Evolutionary conservation across 2,329 filamentous ascomycete species (phyloP).

Genomic region (Aspergillus sp.): DNA sequence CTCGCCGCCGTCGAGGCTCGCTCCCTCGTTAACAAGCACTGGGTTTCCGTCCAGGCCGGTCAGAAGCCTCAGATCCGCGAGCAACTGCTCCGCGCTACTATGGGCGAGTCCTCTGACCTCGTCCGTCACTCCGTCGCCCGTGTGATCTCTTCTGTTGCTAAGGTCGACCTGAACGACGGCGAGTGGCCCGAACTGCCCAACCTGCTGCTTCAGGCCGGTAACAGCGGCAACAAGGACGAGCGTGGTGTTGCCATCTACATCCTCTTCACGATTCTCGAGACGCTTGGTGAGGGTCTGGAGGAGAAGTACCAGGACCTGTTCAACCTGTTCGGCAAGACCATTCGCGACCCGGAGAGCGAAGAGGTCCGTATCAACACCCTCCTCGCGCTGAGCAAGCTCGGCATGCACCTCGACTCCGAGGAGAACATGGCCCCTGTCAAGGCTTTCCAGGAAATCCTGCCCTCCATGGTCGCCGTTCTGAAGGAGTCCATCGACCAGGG

Average conservation of each 20-base stretch:
- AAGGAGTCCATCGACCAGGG: slow-evolving; percentile 75
- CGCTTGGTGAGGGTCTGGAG: slow-evolving; percentile 77
- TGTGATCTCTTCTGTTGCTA: slow-evolving; percentile 81
- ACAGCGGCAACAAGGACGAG: slow-evolving; percentile 70
- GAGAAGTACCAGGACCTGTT: slow-evolving; percentile 79
- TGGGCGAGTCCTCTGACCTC: slow-evolving; percentile 73
- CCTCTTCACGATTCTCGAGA: slow-evolving; percentile 86
- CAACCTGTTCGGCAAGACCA: slow-evolving; percentile 77
- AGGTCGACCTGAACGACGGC: slow-evolving; percentile 80
- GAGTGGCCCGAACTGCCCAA: slow-evolving; percentile 81
- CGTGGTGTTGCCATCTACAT: slow-evolving; percentile 92
- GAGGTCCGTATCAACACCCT: slow-evolving; percentile 95
- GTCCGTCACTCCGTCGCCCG: slow-evolving; percentile 84
- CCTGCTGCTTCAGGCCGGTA: slow-evolving; percentile 75
- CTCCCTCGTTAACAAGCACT: slow-evolving; percentile 80
- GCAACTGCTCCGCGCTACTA: slow-evolving; percentile 77
- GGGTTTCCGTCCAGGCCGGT: slow-evolving; percentile 67
- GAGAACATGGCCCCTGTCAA: slow-evolving; percentile 73
- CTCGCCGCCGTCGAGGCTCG: slow-evolving; percentile 87
- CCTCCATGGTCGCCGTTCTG: slow-evolving; percentile 83
- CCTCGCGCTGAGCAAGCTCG: slow-evolving; percentile 81
- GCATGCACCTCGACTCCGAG: slow-evolving; percentile 83
- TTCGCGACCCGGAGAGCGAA: slow-evolving; percentile 83
- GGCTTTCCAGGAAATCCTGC: slow-evolving; percentile 75
- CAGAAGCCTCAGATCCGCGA: slow-evolving; percentile 79